Evolutionary conservation across 768 basidiomycete genomes (phyloP).

Genomic region (Albatrellus ellisii): DNA sequence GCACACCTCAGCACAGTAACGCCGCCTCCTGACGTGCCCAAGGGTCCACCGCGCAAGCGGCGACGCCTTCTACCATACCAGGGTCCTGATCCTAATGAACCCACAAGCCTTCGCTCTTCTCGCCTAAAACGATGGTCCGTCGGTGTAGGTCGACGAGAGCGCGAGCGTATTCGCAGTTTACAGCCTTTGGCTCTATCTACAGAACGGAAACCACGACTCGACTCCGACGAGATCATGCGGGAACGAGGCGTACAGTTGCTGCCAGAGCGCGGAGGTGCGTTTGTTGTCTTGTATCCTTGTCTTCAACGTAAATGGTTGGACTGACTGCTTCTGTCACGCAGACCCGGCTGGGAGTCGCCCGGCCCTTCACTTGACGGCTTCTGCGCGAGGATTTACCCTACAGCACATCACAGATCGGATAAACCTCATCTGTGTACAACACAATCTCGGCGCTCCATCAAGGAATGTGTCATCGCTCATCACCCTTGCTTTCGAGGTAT

Average conservation of each 20-base stretch:
- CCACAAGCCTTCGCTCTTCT: slow-evolving; percentile 41
- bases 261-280: slow-evolving; percentile 51
- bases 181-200: slow-evolving; percentile 26
- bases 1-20: slow-evolving; percentile 55
- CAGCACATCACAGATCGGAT: slow-evolving; percentile 72
- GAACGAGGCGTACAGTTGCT: slow-evolving; percentile 59
- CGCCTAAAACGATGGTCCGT: slow-evolving; percentile 67
- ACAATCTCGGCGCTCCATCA: slow-evolving; percentile 48
- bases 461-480: slow-evolving; percentile 54
- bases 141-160: slow-evolving; percentile 57
- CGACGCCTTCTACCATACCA: slow-evolving; percentile 61
- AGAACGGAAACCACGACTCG: slow-evolving; percentile 32
- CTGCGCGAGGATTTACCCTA: slow-evolving; percentile 56
- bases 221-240: slow-evolving; percentile 53
- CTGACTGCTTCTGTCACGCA: slow-evolving; percentile 19
- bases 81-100: slow-evolving; percentile 41
- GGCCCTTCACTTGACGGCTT: slow-evolving; percentile 61
- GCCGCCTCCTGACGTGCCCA: slow-evolving; percentile 48
- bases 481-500: slow-evolving; percentile 68
- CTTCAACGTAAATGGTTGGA: not conserved
- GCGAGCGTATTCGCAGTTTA: slow-evolving; percentile 51
- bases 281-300: not conserved
- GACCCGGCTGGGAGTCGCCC: slow-evolving; percentile 61
- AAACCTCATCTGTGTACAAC: slow-evolving; percentile 71
- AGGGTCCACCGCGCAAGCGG: slow-evolving; percentile 54